Evolutionary conservation across 371 early-diverging fungal genomes (phyloP).

Genomic region (Haplosporangium sp.): DNA sequence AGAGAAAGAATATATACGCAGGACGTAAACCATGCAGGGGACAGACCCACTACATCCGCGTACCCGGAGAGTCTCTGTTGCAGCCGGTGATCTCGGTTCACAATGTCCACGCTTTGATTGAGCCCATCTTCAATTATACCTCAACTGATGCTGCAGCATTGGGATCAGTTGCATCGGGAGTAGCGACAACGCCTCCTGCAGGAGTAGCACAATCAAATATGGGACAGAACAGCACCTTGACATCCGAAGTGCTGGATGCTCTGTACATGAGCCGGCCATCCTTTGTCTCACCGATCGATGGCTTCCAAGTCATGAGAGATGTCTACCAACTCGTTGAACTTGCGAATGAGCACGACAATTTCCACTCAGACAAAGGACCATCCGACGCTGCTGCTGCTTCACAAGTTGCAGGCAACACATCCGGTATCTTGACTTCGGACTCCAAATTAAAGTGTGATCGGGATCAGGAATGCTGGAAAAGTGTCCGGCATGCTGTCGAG

Average conservation of each 20-base stretch:
- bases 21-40: slow-evolving; percentile 44
- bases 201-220: not conserved
- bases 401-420: slow-evolving; percentile 1
- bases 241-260: slow-evolving; percentile 25
- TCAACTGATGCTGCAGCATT: not conserved
- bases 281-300: slow-evolving; percentile 45
- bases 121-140: slow-evolving; percentile 34
- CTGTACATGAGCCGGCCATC: slow-evolving; percentile 42
- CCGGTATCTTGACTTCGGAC: slow-evolving; percentile 6
- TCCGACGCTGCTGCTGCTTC: too few species aligned
- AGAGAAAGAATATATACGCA: slow-evolving; percentile 6
- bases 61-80: slow-evolving; percentile 10
- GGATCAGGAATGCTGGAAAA: slow-evolving; percentile 45
- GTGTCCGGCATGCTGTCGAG: slow-evolving; percentile 61
- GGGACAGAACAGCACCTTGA: not conserved
- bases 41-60: slow-evolving; percentile 35
- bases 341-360: slow-evolving; percentile 27
- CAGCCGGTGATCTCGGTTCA: slow-evolving; percentile 50
- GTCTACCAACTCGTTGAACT: slow-evolving; percentile 50
- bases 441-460: slow-evolving; percentile 25
- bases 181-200: not conserved
- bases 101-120: slow-evolving; percentile 47
- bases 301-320: slow-evolving; percentile 51
- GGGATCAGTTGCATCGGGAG: not conserved
- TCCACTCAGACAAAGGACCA: slow-evolving; percentile 13